Evolutionary conservation across 164 flowering plant genomes (phyloP), one percentile per base, ranked within the genome.

Genomic region (Taxillus chinensis): DNA sequence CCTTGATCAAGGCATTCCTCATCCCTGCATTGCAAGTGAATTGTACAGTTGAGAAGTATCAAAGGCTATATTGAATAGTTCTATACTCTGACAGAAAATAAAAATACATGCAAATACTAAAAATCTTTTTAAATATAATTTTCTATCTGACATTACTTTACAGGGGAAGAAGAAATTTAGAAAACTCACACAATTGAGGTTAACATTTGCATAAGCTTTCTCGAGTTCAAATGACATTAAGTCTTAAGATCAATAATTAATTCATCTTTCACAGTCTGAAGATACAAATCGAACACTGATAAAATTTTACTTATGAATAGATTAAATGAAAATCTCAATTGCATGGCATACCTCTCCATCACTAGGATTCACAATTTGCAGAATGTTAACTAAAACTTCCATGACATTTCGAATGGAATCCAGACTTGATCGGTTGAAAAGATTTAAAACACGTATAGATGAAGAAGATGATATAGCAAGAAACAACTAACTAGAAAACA

Each of bases 201-300:
- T 52, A 93, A 71, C 84, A 85, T 78, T 74, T 89, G 89, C 84
- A 89, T 82, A 62, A 95, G 78, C 75, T 77, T 84, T 74, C 76
- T 91, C 72, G 91, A 96, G 77, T 87, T 82, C 61, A 90, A 61
- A 39, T 85, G 95, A 55, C 99, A 90, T 14, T 67, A 84, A 45
- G 73, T 74, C 14, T 80, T 95, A 65, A 93, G 95, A 75, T 93
- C 99, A 54, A 80, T 82, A 45, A 93, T 85, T 62, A 93, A 79
- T 73, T 93, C 99, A 75, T 90, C 97, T 68, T 84, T 86, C 43
- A 90, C 77, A 48, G 91, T 83, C 97, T 93, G 63, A 63, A 82
- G 64, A 48, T 6, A 49, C n/a, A 61, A 39, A 8, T 27, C 17
- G 1, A 40, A 15, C 11, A 63, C 42, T 7, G 15, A 2, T 39